Evolutionary conservation across 805 yeast genomes (phyloP).

Genomic region (Komagataella pastoris): DNA sequence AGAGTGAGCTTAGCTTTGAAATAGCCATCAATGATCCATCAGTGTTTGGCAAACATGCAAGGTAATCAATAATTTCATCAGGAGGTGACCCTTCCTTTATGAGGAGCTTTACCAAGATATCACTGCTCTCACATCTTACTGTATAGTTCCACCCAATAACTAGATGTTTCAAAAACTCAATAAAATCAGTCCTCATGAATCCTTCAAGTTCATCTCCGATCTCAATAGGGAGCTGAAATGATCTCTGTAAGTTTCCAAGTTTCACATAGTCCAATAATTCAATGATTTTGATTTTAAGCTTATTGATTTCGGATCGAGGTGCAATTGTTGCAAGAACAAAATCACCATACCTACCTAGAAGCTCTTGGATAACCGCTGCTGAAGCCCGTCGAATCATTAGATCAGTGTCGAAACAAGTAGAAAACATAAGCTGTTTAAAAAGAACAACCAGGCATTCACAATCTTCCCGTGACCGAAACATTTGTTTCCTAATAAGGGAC

Average conservation of each 20-base stretch:
- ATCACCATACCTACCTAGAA: slow-evolving; percentile 62
- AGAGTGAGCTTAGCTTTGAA: background rate
- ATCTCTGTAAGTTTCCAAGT: slow-evolving; percentile 26
- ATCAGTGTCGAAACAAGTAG: slow-evolving; percentile 61
- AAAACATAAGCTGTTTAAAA: slow-evolving; percentile 28
- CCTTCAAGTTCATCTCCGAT: slow-evolving; percentile 7
- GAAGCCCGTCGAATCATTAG: slow-evolving; percentile 68
- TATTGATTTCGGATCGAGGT: slow-evolving; percentile 10
- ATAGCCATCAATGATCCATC: background rate
- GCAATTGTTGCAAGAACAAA: slow-evolving; percentile 14
- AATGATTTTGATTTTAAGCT: slow-evolving; percentile 33
- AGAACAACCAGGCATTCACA: slow-evolving; percentile 9
- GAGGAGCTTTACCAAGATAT: slow-evolving; percentile 16
- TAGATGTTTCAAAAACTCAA: slow-evolving; percentile 17
- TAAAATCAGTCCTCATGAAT: slow-evolving; percentile 12
- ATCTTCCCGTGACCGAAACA: slow-evolving; percentile 3
- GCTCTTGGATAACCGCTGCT: slow-evolving; percentile 78
- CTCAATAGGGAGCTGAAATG: slow-evolving; percentile 17
- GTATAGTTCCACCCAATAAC: slow-evolving; percentile 27
- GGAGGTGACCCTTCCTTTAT: background rate
- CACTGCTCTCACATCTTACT: slow-evolving; percentile 26
- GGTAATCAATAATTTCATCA: background rate
- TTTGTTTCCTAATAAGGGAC: slow-evolving; percentile 44
- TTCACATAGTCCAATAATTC: slow-evolving; percentile 43
- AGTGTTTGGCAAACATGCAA: slow-evolving; percentile 2